A percentile compares a stretch with the other conserved stretches of the same genome.
Evolutionary conservation across 805 yeast species (phyloP).

Genomic region (Wickerhamomyces subpelliculosus): DNA sequence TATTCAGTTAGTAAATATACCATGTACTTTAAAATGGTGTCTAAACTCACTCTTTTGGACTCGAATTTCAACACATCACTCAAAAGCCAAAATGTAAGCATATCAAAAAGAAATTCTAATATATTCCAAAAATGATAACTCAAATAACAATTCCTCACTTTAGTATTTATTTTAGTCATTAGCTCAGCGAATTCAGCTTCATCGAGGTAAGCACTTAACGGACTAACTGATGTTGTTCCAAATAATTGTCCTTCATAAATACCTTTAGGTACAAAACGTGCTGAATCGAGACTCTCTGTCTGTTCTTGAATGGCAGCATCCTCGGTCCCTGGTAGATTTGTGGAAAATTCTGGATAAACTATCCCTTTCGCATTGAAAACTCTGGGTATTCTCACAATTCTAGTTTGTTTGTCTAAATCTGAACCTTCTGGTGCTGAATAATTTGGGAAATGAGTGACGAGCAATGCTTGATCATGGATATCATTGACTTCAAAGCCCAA

Average conservation of each 20-base stretch:
- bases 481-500: slow-evolving; percentile 17
- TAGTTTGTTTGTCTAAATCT: slow-evolving; percentile 27
- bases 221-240: slow-evolving; percentile 50
- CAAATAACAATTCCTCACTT: slow-evolving; percentile 32
- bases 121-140: slow-evolving; percentile 33
- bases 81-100: slow-evolving; percentile 35
- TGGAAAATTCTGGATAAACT: slow-evolving; percentile 49
- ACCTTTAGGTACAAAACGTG: slow-evolving; percentile 32
- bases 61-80: slow-evolving; percentile 29
- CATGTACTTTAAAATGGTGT: background rate
- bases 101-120: slow-evolving; percentile 29
- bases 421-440: slow-evolving; percentile 32
- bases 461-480: slow-evolving; percentile 30
- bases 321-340: slow-evolving; percentile 50
- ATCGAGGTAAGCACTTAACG: slow-evolving; percentile 32
- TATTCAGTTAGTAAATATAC: slow-evolving; percentile 3
- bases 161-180: slow-evolving; percentile 36
- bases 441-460: slow-evolving; percentile 65
- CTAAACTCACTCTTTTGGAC: slow-evolving; percentile 9
- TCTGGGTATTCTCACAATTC: slow-evolving; percentile 65
- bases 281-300: slow-evolving; percentile 1
- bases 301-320: slow-evolving; percentile 45
- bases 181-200: slow-evolving; percentile 34
- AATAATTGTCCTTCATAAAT: slow-evolving; percentile 33
- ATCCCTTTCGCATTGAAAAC: slow-evolving; percentile 29